phyloP scores from a whole-genome alignment of 2,329 filamentous ascomycete genomes.

The Monosporascus sp. region DNA sequence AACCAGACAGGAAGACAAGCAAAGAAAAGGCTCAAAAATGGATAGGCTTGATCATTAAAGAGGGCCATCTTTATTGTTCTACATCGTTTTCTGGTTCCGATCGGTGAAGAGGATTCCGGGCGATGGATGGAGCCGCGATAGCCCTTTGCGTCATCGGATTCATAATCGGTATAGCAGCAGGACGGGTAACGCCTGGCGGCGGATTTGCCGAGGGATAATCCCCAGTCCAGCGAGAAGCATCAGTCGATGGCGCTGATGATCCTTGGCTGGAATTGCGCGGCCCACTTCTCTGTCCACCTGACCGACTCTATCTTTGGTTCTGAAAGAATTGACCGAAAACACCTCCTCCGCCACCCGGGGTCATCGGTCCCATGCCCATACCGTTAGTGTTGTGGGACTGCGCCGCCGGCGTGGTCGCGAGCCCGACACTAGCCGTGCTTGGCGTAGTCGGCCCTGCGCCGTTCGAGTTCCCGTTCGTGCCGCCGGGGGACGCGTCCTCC shows the following conservation, averaged over 20 bases:
- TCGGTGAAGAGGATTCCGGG: neutral
- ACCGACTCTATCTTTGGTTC: constrained; percentile 28
- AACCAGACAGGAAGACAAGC: neutral
- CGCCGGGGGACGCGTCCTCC: constrained; percentile 38
- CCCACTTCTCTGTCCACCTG: constrained; percentile 9
- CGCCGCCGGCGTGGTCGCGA: constrained; percentile 44
- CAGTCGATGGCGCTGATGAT: neutral
- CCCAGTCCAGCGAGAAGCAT: neutral
- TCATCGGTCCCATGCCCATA: constrained; percentile 64
- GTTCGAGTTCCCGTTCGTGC: constrained; percentile 28
- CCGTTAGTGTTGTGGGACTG: constrained; percentile 53
- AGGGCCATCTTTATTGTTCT: too few relatives aligned
- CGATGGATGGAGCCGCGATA: neutral
- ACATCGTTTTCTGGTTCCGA: neutral
- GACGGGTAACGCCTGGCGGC: neutral
- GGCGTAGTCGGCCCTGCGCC: constrained; percentile 57
- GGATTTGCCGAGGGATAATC: neutral
- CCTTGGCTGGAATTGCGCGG: neutral
- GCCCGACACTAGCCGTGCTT: constrained; percentile 55
- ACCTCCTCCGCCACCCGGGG: constrained; percentile 69
- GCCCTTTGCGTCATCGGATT: neutral
- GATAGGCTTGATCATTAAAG: too few relatives aligned
- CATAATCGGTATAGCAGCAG: constrained; percentile 1
- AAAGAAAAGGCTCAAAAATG: too few relatives aligned
- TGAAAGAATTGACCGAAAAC: constrained; percentile 69